phyloP scores from a whole-genome alignment of 257 asterid genomes.

The Nicotiana tomentosiformis region DNA sequence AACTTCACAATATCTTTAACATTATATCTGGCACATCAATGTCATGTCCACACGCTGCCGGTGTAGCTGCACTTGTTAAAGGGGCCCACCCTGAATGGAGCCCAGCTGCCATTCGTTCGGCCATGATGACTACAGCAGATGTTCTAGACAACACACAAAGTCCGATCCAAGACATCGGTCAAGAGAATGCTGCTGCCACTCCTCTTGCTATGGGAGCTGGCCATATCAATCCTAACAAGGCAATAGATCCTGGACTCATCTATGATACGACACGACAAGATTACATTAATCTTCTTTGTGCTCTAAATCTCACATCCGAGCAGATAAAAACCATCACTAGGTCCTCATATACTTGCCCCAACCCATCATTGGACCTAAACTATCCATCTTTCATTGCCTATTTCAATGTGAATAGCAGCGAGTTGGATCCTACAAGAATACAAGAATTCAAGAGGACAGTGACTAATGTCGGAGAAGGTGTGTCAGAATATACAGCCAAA shows the following conservation, averaged over 20 bases:
- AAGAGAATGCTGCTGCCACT: neutral
- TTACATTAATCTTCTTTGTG: neutral
- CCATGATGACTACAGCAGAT: neutral
- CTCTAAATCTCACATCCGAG: neutral
- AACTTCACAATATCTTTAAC: conserved; percentile 36
- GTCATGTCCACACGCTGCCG: neutral
- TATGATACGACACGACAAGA: conserved; percentile 2
- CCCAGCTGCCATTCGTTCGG: conserved; percentile 6
- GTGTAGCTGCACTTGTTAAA: neutral
- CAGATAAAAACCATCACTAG: neutral
- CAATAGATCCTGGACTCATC: neutral
- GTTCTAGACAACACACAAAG: neutral
- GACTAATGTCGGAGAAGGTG: neutral
- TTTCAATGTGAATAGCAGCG: neutral
- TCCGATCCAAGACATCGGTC: neutral
- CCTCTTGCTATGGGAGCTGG: conserved; percentile 12
- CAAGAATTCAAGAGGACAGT: neutral
- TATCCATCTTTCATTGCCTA: neutral
- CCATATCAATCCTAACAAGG: neutral
- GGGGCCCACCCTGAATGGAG: neutral
- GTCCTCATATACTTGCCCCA: neutral
- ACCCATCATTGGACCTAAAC: neutral
- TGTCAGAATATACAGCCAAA: too few relatives aligned
- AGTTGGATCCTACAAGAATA: neutral
- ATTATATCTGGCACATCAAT: conserved; percentile 39